A percentile compares a stretch with the other conserved stretches of the same genome.
Conservation (phyloP, 2,329 filamentous ascomycete genomes). For the Penicillium italicum region DNA sequence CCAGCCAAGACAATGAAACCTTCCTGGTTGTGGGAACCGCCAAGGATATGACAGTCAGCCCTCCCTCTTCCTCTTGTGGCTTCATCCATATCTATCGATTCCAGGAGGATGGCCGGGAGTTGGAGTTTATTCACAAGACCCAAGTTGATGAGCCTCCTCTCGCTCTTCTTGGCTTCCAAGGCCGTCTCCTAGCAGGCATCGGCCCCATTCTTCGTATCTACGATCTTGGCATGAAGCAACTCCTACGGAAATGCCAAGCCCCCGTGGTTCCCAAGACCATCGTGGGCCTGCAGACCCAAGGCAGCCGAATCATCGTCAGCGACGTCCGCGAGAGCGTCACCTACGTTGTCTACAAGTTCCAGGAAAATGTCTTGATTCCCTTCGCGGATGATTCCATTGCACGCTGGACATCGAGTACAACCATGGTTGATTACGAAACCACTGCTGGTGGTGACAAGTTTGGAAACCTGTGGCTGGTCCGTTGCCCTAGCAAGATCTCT, state of each 20-base stretch:
- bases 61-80: conserved; percentile 70
- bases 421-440: conserved; percentile 98
- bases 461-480: conserved; percentile 89
- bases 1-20: conserved; percentile 80
- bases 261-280: conserved; percentile 79
- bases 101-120: conserved; percentile 75
- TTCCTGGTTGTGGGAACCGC: conserved; percentile 94
- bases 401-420: conserved; percentile 83
- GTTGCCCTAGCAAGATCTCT: conserved; percentile 79
- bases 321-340: conserved; percentile 91
- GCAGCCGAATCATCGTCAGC: conserved; percentile 83
- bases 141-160: conserved; percentile 84
- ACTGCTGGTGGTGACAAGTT: conserved; percentile 95
- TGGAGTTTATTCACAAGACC: conserved; percentile 96
- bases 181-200: conserved; percentile 79
- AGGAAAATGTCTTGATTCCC: conserved; percentile 85
- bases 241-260: conserved; percentile 86
- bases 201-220: conserved; percentile 81
- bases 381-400: conserved; percentile 88
- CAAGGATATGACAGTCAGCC: conserved; percentile 79
- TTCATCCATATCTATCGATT: conserved; percentile 93
- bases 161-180: conserved; percentile 90
- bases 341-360: conserved; percentile 88
- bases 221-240: conserved; percentile 86
- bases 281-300: conserved; percentile 82